Base-by-base conservation (phyloP, 768 basidiomycete species). In the Rhizopogon rudus region DNA sequence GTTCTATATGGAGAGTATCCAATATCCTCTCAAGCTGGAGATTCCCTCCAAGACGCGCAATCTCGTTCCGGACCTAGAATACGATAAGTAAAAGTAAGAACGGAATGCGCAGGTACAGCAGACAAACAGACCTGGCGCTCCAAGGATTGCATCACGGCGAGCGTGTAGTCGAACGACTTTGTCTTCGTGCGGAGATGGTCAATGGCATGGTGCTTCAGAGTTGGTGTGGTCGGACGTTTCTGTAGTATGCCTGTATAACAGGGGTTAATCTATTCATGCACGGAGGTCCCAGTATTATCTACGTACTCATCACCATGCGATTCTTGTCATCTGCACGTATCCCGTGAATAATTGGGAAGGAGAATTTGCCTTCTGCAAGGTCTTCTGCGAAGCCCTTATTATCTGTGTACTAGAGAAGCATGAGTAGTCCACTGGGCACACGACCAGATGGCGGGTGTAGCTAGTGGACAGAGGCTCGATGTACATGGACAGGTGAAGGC, bases 131-230 rank as follows among this genome's bases (percentile, higher is more conserved):
- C 68, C 71, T 93, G 88, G 28, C 62, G 64, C 59, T 91, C 88
- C 4, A 98, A 74, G 2, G 70, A 78, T 13, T 67, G 64, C 53
- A 98, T 74, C 3, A 97, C 90, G 0, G 71, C 67, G 4, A 85
- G 66, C 0, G 94, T 97, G 66, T 98, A 98, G 1, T 81, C 85
- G 60, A 98, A 96, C 0, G 93, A 94, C 35, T 81, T 78, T 0
- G 95, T 98, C 40, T 78, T 75, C 28, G 83, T 68, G 40, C 79
- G 79, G 57, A 98, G 79, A 67, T 95, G 94, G 20, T 80, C 72
- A 54, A 98, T 92, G 0, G 87, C 83, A 64, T 94, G 88, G 1
- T 72, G 70, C 67, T 98, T 98, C 44, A 93, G 75, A 0, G 91
- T 90, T 1, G 88, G 87, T 0, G 92, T 91, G 0, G 83, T 77